phyloP scores from a whole-genome alignment of 441 rosid species.

The Adansonia grandidieri region DNA sequence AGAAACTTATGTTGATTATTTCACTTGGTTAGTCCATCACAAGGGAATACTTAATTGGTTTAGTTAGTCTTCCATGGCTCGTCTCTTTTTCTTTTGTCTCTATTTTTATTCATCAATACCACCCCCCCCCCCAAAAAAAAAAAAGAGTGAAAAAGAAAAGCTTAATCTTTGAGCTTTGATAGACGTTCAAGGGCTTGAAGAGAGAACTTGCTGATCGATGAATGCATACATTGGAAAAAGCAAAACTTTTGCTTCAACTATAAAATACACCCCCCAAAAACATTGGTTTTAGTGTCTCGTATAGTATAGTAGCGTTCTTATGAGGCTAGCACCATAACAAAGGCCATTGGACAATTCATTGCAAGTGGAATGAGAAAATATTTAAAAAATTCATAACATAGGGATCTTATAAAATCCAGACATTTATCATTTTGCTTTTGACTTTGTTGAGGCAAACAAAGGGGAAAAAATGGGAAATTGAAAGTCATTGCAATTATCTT shows the following conservation, averaged over 20 bases:
- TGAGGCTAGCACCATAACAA: neutral
- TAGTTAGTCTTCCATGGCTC: neutral
- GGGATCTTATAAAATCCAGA: neutral
- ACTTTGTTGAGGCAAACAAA: constrained; percentile 12
- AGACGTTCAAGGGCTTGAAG: neutral
- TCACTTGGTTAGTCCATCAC: no score
- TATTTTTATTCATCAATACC: neutral
- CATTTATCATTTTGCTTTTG: constrained; percentile 16
- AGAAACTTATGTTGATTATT: neutral
- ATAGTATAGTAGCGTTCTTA: neutral
- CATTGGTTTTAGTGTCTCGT: neutral
- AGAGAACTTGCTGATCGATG: neutral
- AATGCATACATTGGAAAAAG: neutral
- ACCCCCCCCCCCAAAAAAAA: neutral
- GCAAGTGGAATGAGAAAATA: constrained; percentile 6
- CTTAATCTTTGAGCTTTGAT: neutral
- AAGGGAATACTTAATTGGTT: no score
- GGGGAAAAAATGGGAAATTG: neutral
- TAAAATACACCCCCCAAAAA: neutral
- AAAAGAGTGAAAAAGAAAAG: neutral
- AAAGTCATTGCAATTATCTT: neutral
- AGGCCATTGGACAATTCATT: neutral
- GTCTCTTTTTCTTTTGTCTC: neutral
- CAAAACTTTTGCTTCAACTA: constrained; percentile 4
- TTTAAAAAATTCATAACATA: neutral